Percentiles rank a stretch among this genome's conserved stretches.
Conservation (phyloP, 2,329 filamentous ascomycete species). For the Venturia oleaginea region DNA sequence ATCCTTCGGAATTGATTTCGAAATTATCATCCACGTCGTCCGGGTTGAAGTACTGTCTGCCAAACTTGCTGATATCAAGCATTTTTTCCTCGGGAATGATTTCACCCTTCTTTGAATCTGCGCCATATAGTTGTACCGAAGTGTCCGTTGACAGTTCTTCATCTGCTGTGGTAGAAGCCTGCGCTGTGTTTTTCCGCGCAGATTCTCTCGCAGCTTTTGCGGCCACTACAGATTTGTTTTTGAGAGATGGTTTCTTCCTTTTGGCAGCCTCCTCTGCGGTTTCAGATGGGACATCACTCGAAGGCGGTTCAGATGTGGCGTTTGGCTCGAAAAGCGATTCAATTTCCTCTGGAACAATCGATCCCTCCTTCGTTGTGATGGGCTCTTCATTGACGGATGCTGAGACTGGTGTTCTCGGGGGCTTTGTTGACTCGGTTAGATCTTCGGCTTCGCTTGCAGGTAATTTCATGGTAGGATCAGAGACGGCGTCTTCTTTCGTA, state of each 20-base stretch:
- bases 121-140: not conserved
- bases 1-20: not conserved
- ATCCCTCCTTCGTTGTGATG: not conserved
- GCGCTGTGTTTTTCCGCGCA: not conserved
- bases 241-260: not conserved
- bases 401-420: not conserved
- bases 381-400: not conserved
- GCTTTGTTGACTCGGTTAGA: not conserved
- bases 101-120: not conserved
- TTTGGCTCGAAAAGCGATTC: not conserved
- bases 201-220: not conserved
- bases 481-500: not conserved
- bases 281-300: not conserved
- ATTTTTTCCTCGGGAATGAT: not conserved
- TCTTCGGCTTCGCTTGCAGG: not conserved
- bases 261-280: not conserved
- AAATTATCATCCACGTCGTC: slow-evolving; percentile 2
- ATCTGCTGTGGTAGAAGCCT: not conserved
- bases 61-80: not conserved
- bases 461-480: not conserved
- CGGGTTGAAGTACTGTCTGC: not conserved
- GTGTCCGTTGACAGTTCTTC: not conserved
- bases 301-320: not conserved
- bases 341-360: not conserved
- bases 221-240: not conserved